Evolutionary conservation across 495 filamentous ascomycete species (phyloP).

Genomic region (Usnea hakonensis): DNA sequence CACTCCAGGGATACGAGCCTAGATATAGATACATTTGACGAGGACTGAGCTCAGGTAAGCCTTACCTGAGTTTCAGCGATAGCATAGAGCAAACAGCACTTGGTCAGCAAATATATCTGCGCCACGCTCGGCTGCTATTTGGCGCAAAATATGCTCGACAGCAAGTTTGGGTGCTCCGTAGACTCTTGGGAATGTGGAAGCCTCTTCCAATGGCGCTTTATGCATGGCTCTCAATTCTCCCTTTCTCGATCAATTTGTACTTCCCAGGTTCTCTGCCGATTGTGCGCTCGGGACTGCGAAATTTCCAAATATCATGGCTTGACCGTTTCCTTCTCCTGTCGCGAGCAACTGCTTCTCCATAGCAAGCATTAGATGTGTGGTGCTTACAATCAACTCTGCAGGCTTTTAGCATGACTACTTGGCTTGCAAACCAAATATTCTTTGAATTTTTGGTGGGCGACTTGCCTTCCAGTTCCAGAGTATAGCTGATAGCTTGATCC

Average conservation of each 20-base stretch:
- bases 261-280: neutral
- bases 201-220: neutral
- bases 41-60: neutral
- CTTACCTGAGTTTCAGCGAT: neutral
- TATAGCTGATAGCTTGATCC: conserved; percentile 50
- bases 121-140: no score
- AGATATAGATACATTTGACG: neutral
- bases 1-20: neutral
- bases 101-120: neutral
- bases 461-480: conserved; percentile 53
- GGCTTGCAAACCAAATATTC: neutral
- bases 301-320: conserved; percentile 52
- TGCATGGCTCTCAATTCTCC: neutral
- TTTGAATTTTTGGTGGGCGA: neutral
- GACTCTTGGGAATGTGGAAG: neutral
- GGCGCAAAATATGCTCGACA: neutral
- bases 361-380: conserved; percentile 48
- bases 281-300: conserved; percentile 25
- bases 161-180: neutral
- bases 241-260: neutral
- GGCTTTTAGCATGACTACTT: conserved; percentile 14
- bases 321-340: conserved; percentile 41
- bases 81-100: neutral
- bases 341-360: conserved; percentile 50
- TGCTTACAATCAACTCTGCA: conserved; percentile 54